Base-by-base conservation (phyloP, 305 asterid species). In the Withania somnifera region DNA sequence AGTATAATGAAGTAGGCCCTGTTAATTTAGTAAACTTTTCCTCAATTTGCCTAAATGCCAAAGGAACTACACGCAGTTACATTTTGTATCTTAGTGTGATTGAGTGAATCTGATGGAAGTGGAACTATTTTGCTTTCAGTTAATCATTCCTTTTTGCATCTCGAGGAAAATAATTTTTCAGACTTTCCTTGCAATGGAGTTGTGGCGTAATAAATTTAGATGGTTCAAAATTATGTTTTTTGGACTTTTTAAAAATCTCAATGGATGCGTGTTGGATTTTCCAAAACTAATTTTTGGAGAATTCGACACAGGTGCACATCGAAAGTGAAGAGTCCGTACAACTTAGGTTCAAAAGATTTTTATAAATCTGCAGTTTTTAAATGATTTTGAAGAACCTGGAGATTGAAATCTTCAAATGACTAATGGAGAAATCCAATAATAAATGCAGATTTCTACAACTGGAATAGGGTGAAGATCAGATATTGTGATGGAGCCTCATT, bases 401-500 rank as follows among this genome's bases (percentile, higher is more conserved):
- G 20, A 20, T 7, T 30, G 54, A 56, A 69, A 22, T 40, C 1
- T 42, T 17, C 13, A 26, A 47, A 28, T 50, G 38, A 28, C 28
- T 50, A 50, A 75, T 17, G 80, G 45, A 75, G 45, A 75, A 26
- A 10, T 26, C 28, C 0, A 10, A 75, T 2, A 75, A 75, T 81
- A 61, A 40, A 63, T 76, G 84, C 95, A 95, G 99, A 95, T 90
- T 95, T 95, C 84, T 95, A 94, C 91, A 93, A 95, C 76, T 94
- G 99, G 99, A 95, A 95, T 86, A 91, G 99, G 1, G 98, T 95
- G 36, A 95, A 95, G 91, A 87, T 95, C 83, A 90, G 99, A 87
- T 95, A 95, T 84, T 95, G 98, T 79, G 99, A 95, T 85, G 99
- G 99, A 42, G 98, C 97, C 79, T 95, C 99, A 5, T 95, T 95